Base-by-base conservation (phyloP, 164 flowering plant species). In the grape (Vitis vinifera) region DNA sequence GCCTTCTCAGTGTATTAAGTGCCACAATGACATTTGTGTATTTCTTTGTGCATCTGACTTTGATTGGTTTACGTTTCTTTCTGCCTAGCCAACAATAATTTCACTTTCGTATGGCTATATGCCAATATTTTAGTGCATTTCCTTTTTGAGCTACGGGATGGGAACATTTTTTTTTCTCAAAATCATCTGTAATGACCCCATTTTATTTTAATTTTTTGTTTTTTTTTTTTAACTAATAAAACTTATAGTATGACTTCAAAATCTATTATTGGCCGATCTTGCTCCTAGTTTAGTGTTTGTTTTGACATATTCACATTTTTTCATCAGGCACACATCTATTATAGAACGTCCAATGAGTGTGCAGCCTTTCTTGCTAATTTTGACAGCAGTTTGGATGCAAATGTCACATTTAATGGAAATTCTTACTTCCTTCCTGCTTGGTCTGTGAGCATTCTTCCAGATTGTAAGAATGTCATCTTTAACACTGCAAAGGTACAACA, bases 391-490 rank as follows among this genome's bases (percentile, higher is more conserved):
- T 65, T 55, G 29, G 83, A 81, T 66, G 88, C 86, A 66, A 82
- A 59, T 64, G 89, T 88, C 51, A 67, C 74, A 13, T 90, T 90
- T 63, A 82, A 78, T 29, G 88, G 86, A 12, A 73, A 60, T 19
- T 31, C 66, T 3, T 90, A 87, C 72, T 27, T 27, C 63, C 84
- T 90, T 67, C 92, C 92, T 47, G 87, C 92, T 59, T 90, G 94
- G 94, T 90, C 94, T 30, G 89, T 88, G 8, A 90, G 94, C 91
- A 88, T 90, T 51, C 86, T 90, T 62, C 90, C 92, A 17, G 94
- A 90, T 62, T 87, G 92, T 66, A 80, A 78, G 73, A 88, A 85
- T 68, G 88, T 79, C n/a, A 58, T 84, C 30, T 79, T 78, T 73
- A 90, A 87, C 80, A 89, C 94, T 0, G 90, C 91, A 48, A 87